Base-by-base conservation (phyloP, 2,329 filamentous ascomycete genomes). In the Penicillium corylophilum region DNA sequence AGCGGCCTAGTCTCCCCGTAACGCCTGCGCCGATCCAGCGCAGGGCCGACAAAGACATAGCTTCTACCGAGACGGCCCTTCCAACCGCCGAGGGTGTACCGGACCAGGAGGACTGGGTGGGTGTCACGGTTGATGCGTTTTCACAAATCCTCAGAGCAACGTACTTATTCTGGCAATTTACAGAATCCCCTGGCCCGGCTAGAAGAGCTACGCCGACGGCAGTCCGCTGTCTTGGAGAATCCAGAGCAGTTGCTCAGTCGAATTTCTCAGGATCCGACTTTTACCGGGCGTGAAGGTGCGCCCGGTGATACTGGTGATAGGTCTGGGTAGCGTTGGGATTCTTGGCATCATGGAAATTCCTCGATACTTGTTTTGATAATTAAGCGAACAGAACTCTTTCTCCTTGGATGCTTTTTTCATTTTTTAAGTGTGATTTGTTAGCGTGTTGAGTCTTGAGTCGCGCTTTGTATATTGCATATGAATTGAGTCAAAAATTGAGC, bases 31-130 rank as follows among this genome's bases (percentile, higher is more conserved):
- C 91, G 15, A 81, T 93, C 62, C 82, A 82, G 56, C 45, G 88
- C 41, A 24, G 87, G 69, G 90, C 85, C 86, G 84, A 82, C 46
- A 76, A 51, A 24, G 51, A 28, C 26, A 10, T 54, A 26, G 46
- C 50, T 44, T 55, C 55, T 35, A 46, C 51, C 18, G 50, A 48
- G 12, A 54, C 50, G 56, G 77, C 80, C 64, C 78, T 96, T 61
- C 90, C 90, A 55, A 77, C 78, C 59, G 91, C 92, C 44, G 83
- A 89, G 69, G 92, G 90, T 46, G 91, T 96, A 58, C 91, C 92
- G 56, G 80, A 84, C 71, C 92, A 96, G 80, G 82, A 84, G 69
- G 90, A 96, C 73, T 96, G 93, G 93, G 91, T 96, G 90, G 87
- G 90, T 90, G 80, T 77, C 66, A 73, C 74, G 69, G 67, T 69